Percentiles rank a stretch among this genome's conserved stretches.
phyloP scores from a whole-genome alignment of 2,329 filamentous ascomycete species.

The Colletotrichum ledebouriae region DNA sequence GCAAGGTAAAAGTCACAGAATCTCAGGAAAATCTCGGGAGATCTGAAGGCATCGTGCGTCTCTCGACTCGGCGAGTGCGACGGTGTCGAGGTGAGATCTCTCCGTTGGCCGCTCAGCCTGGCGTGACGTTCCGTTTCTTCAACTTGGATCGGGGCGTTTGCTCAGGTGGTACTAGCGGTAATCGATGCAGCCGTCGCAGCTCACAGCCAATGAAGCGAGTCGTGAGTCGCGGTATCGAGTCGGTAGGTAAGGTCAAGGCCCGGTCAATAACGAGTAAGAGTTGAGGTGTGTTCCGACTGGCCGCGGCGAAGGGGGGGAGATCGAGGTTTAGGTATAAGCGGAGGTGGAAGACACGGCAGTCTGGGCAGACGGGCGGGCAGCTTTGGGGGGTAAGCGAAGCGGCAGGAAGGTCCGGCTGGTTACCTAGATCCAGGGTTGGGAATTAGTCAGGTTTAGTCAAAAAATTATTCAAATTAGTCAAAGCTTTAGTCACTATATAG shows the following conservation, averaged over 20 bases:
- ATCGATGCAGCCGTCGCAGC: background rate
- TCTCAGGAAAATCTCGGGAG: slow-evolving; percentile 20
- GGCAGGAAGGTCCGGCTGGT: slow-evolving; percentile 10
- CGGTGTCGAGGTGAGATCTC: slow-evolving; percentile 16
- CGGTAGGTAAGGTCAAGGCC: background rate
- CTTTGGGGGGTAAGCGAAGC: background rate
- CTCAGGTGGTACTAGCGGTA: slow-evolving; percentile 18
- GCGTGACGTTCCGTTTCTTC: slow-evolving; percentile 16
- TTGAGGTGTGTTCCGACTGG: slow-evolving; percentile 20
- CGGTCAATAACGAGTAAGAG: slow-evolving; percentile 27
- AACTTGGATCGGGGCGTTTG: background rate
- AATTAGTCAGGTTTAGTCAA: too few relatives aligned
- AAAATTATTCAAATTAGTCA: too few relatives aligned
- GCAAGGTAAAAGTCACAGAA: slow-evolving; percentile 17
- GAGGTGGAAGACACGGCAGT: slow-evolving; percentile 15
- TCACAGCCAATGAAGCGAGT: slow-evolving; percentile 8
- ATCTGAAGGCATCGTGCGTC: slow-evolving; percentile 37
- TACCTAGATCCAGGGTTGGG: too few relatives aligned
- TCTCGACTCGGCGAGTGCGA: slow-evolving; percentile 22
- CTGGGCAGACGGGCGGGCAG: slow-evolving; percentile 7
- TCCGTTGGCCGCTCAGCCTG: slow-evolving; percentile 27
- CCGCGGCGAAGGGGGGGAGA: background rate
- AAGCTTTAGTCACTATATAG: too few relatives aligned
- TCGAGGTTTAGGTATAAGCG: slow-evolving; percentile 9
- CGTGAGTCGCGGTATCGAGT: slow-evolving; percentile 12